phyloP scores from a whole-genome alignment of 345 rosid genomes.

The Acer campestre region DNA sequence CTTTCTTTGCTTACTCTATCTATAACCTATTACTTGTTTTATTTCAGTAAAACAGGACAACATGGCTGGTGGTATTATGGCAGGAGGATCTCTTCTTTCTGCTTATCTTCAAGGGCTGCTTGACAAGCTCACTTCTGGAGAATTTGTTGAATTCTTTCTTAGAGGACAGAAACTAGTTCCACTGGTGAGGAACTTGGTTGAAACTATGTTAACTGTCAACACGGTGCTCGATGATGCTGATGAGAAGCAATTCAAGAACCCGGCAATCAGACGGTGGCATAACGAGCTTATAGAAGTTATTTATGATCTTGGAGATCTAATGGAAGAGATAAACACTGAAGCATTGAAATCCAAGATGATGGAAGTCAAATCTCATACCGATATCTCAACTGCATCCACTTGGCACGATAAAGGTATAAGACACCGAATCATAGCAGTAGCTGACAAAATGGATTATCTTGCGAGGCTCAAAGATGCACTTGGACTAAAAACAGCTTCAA shows the following conservation, averaged over 20 bases:
- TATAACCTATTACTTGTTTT: not conserved
- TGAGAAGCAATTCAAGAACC: constrained; percentile 24
- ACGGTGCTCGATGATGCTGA: constrained; percentile 31
- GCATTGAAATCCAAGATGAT: not conserved
- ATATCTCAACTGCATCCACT: not conserved
- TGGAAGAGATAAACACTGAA: constrained; percentile 29
- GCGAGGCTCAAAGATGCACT: constrained; percentile 16
- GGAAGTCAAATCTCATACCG: not conserved
- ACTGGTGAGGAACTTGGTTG: constrained; percentile 20
- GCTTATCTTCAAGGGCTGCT: constrained; percentile 10
- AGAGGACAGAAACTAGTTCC: not conserved
- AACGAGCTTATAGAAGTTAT: constrained; percentile 18
- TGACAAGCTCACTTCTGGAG: constrained; percentile 11
- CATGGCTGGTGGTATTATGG: constrained; percentile 6
- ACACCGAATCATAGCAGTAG: constrained; percentile 6
- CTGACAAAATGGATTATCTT: constrained; percentile 8
- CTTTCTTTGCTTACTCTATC: not conserved
- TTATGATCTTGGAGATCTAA: constrained; percentile 31
- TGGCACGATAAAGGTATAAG: not conserved
- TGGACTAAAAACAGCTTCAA: constrained; percentile 4
- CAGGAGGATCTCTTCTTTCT: constrained; percentile 1
- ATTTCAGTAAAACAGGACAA: not conserved
- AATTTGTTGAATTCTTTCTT: not conserved
- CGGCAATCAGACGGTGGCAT: constrained; percentile 17
- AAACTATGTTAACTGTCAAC: not conserved